A percentile compares a stretch with the other conserved stretches of the same genome.
Conservation (phyloP, 2,329 filamentous ascomycete genomes). For the Monascus ruber region DNA sequence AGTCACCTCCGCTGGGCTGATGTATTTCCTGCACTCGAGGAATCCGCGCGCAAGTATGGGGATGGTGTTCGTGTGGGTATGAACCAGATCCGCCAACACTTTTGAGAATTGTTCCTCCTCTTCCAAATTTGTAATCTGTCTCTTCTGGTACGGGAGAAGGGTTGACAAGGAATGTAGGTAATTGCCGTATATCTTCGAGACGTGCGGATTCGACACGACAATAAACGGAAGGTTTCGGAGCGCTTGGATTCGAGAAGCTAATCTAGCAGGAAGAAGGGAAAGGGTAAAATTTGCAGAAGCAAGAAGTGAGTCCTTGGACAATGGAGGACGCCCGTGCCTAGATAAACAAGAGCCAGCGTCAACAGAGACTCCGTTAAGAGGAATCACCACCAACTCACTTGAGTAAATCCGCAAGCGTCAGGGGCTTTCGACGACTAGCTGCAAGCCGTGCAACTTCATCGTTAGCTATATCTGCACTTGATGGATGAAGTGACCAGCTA, state of each 20-base stretch:
- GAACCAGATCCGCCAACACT: conserved; percentile 86
- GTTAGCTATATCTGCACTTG: conserved; percentile 48
- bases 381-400: conserved; percentile 44
- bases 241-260: conserved; percentile 88
- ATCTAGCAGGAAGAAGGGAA: conserved; percentile 76
- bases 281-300: conserved; percentile 93
- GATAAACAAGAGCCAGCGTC: not conserved
- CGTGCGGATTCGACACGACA: conserved; percentile 93
- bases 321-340: conserved; percentile 68
- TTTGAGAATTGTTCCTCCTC: conserved; percentile 88
- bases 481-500: conserved; percentile 34
- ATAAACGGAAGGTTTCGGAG: conserved; percentile 92
- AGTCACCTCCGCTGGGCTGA: conserved; percentile 71
- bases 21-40: conserved; percentile 84
- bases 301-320: conserved; percentile 68
- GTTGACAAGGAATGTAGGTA: conserved; percentile 90
- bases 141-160: conserved; percentile 69
- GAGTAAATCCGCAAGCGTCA: conserved; percentile 80
- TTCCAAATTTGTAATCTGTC: conserved; percentile 61
- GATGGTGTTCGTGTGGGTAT: conserved; percentile 90
- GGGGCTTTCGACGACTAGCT: conserved; percentile 62
- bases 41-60: conserved; percentile 85
- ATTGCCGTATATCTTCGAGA: conserved; percentile 89
- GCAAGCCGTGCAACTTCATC: conserved; percentile 71
- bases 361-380: not conserved